phyloP scores from a whole-genome alignment of 495 filamentous ascomycete species.

The Chaetomidium leptoderma region DNA sequence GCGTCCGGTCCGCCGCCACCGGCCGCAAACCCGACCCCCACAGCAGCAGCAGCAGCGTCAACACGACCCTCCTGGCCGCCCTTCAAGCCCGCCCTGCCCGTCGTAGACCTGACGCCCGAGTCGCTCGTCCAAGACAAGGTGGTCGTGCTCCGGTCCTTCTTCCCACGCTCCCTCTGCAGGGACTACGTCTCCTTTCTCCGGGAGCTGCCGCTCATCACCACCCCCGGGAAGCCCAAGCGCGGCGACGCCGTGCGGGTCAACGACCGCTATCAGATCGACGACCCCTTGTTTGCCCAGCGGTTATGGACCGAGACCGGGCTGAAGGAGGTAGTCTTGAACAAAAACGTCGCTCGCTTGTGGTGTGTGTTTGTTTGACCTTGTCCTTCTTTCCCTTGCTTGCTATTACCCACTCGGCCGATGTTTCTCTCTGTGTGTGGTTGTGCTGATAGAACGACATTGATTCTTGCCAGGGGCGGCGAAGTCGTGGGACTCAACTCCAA shows the following conservation, averaged over 20 bases:
- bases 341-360: slow-evolving; percentile 36
- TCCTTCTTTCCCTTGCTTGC: not conserved
- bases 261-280: slow-evolving; percentile 82
- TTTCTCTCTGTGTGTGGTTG: not conserved
- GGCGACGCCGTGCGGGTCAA: slow-evolving; percentile 86
- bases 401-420: not conserved
- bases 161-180: slow-evolving; percentile 73
- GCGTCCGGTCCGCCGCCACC: not conserved
- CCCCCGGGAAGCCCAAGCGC: slow-evolving; percentile 76
- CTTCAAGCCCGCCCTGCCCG: slow-evolving; percentile 67
- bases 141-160: slow-evolving; percentile 70
- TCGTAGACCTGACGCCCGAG: slow-evolving; percentile 60
- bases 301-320: slow-evolving; percentile 66
- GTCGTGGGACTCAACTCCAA: slow-evolving; percentile 84
- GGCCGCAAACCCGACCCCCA: slow-evolving; percentile 3
- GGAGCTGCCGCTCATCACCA: slow-evolving; percentile 71
- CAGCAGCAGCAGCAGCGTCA: slow-evolving; percentile 2
- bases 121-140: slow-evolving; percentile 58
- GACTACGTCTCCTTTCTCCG: slow-evolving; percentile 74
- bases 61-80: slow-evolving; percentile 72
- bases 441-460: not conserved
- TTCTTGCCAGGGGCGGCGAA: slow-evolving; percentile 81
- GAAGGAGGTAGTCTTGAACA: slow-evolving; percentile 42
- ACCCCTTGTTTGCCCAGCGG: slow-evolving; percentile 66
- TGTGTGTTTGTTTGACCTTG: slow-evolving; percentile 10